Percentiles rank a stretch among this genome's conserved stretches.
Evolutionary conservation across 2,329 filamentous ascomycete genomes (phyloP).

Genomic region (Monilinia polystroma): DNA sequence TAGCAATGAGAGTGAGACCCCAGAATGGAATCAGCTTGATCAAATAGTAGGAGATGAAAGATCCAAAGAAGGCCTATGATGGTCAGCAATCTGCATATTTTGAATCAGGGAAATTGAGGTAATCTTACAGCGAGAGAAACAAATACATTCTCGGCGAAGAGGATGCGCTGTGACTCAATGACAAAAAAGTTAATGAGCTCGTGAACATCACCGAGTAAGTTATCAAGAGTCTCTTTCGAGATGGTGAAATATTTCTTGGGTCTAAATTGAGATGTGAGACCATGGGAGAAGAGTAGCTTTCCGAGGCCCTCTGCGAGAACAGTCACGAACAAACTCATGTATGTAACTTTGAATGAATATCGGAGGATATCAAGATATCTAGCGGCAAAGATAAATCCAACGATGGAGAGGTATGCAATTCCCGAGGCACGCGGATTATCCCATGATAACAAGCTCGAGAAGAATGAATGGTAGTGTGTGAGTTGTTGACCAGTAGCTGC

Average conservation of each 20-base stretch:
- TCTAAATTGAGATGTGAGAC: slow-evolving; percentile 63
- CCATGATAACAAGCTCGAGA: slow-evolving; percentile 68
- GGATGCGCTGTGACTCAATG: slow-evolving; percentile 66
- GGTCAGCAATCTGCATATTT: slow-evolving; percentile 24
- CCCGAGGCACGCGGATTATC: slow-evolving; percentile 65
- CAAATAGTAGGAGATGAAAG: slow-evolving; percentile 66
- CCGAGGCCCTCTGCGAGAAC: slow-evolving; percentile 61
- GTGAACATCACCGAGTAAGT: slow-evolving; percentile 61
- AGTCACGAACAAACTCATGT: slow-evolving; percentile 59
- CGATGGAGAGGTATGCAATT: slow-evolving; percentile 60
- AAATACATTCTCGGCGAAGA: slow-evolving; percentile 66
- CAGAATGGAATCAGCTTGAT: slow-evolving; percentile 70
- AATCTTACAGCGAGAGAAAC: slow-evolving; percentile 58
- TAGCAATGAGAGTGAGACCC: slow-evolving; percentile 62
- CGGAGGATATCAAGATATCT: slow-evolving; percentile 66
- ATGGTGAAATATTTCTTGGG: slow-evolving; percentile 68
- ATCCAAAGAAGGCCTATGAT: slow-evolving; percentile 55
- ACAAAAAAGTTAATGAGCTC: slow-evolving; percentile 72
- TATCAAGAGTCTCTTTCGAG: slow-evolving; percentile 60
- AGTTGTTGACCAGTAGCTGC: slow-evolving; percentile 62
- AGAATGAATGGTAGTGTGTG: slow-evolving; percentile 71
- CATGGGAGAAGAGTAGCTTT: slow-evolving; percentile 60
- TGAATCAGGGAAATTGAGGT: neutral
- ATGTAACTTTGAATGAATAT: slow-evolving; percentile 64
- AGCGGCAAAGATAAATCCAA: slow-evolving; percentile 60